Base-by-base conservation (phyloP, 352 stramenopile genomes). In the Phytophthora pini region DNA sequence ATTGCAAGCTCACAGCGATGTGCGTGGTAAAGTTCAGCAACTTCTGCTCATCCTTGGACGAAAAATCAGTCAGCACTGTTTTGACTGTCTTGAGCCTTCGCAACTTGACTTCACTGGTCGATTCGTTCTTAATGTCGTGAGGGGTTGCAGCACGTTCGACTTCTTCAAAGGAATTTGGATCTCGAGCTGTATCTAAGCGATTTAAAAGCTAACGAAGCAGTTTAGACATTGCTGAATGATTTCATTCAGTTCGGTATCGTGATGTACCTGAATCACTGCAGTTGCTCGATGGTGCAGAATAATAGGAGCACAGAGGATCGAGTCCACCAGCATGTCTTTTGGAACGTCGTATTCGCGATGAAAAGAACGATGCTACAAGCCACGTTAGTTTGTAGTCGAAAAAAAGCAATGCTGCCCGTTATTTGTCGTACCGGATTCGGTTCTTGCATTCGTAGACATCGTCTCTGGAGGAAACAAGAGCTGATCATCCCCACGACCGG, bases 11-110 rank as follows among this genome's bases (percentile, higher is more conserved):
- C 47, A 87, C 81, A 38, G 75, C 73, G 26, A 84, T 65, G 53
- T 89, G 77, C 41, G 67, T 87, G n/a, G 74, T 74, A 24, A 90
- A 85, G 54, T 85, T 76, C 52, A 90, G 75, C 36, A 90, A 68
- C 22, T 84, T 84, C 56, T 90, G 75, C 32, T 90, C 82, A 56
- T 90, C 82, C 47, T 89, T 88, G 22, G 64, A 38, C 6, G 75
- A 84, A 65, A 89, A 90, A 0, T 77, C 82, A 17, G 65, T 65
- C 22, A 59, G 50, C 0, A 66, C 59, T n/a, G 62, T 41, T 43
- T 74, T 75, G 8, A 74, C 22, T 0, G 68, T 72, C 5, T 74
- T 73, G 7, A 64, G 68, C 6, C 76, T 73, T n/a, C 50, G 68
- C 3, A 89, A 49, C 17, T 63, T 69, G 34, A 89, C 57, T 60